phyloP scores from a whole-genome alignment of 1,284 basidiomycete species.

The Quambalaria eucalypti region DNA sequence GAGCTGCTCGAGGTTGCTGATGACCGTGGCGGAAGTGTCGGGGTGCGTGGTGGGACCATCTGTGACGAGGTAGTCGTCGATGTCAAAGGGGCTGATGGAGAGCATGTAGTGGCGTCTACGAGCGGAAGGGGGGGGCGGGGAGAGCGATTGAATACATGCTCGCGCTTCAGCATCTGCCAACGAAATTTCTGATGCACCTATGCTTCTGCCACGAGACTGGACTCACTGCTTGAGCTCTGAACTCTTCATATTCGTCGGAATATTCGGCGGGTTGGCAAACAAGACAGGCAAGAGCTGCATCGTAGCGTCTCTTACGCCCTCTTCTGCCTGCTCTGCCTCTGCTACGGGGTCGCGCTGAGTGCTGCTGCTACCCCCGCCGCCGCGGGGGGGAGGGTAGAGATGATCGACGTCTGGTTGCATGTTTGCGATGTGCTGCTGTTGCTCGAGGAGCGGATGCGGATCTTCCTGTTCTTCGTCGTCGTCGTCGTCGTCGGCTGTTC shows the following conservation, averaged over 20 bases:
- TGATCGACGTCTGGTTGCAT: too few relatives aligned
- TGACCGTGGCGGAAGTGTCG: neutral
- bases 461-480: neutral
- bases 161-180: neutral
- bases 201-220: too few relatives aligned
- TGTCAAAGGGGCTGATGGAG: neutral
- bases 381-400: too few relatives aligned
- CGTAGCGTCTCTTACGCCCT: neutral
- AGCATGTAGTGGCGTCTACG: neutral
- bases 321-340: neutral
- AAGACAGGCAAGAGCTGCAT: neutral
- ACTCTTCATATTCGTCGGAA: neutral
- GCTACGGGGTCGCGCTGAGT: neutral
- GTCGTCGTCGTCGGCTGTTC: neutral
- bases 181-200: too few relatives aligned
- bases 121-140: neutral
- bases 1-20: neutral
- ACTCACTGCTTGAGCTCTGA: neutral
- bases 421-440: too few relatives aligned
- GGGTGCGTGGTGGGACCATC: neutral
- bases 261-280: neutral
- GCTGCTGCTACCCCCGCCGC: neutral
- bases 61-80: neutral
- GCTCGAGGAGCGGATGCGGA: too few relatives aligned
- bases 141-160: neutral